Conservation (phyloP, 345 rosid species). For the Psidium friedrichsthalianum region DNA sequence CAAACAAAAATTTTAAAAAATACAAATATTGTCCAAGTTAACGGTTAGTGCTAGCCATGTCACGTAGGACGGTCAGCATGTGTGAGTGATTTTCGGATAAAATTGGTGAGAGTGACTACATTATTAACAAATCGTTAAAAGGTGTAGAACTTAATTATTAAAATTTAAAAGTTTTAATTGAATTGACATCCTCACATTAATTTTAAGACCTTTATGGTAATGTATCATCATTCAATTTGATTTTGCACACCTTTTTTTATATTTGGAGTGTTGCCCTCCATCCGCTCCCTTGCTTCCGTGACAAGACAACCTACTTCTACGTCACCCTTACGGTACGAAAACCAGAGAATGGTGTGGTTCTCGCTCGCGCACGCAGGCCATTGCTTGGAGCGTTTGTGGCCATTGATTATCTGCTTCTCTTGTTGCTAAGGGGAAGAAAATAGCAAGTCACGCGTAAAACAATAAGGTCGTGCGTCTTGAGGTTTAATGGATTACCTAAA, state of each 20-base stretch:
- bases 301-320: background rate
- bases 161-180: too few relatives aligned
- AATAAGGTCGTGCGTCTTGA: background rate
- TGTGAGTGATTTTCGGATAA: too few relatives aligned
- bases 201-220: too few relatives aligned
- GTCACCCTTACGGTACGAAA: background rate
- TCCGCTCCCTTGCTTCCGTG: background rate
- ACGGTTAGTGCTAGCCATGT: fast-evolving
- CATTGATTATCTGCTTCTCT: background rate
- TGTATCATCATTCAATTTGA: background rate
- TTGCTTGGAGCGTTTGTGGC: background rate
- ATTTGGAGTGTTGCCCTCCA: background rate
- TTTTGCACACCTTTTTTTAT: background rate
- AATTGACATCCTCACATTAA: too few relatives aligned
- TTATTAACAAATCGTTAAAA: too few relatives aligned
- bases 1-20: background rate
- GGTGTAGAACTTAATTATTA: too few relatives aligned
- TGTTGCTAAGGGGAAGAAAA: background rate
- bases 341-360: background rate
- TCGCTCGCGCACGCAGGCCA: background rate
- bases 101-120: too few relatives aligned
- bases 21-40: too few relatives aligned
- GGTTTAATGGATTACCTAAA: background rate
- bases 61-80: too few relatives aligned
- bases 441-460: background rate